A percentile compares a stretch with the other conserved stretches of the same genome.
These are phyloP conservation scores for Botrytis squamosa DNA, from an alignment of 2,329 filamentous ascomycete genomes.

Conservation along the genomic window DNA sequence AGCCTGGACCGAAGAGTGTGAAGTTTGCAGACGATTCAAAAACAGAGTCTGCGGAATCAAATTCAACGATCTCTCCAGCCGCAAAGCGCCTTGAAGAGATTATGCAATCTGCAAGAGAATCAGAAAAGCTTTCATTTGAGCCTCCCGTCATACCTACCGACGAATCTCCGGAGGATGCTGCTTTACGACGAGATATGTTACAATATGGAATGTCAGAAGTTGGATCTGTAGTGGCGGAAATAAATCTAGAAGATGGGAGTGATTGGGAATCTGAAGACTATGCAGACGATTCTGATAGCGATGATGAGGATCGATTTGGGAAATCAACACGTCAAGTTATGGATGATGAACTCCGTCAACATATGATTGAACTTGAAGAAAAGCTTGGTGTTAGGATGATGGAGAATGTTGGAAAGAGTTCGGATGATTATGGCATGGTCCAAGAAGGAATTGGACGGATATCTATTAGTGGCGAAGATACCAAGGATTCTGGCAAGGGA, in stretches of 20 bases:
- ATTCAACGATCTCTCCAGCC: slow-evolving; percentile 33
- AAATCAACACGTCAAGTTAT: slow-evolving; percentile 67
- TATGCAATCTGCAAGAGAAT: slow-evolving; percentile 55
- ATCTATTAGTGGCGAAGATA: slow-evolving; percentile 44
- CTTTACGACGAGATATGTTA: slow-evolving; percentile 82
- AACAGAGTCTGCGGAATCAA: slow-evolving; percentile 33
- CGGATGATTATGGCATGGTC: slow-evolving; percentile 38
- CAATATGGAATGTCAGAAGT: slow-evolving; percentile 86
- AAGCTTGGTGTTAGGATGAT: slow-evolving; percentile 60
- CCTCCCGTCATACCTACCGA: slow-evolving; percentile 64
- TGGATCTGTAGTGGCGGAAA: slow-evolving; percentile 86
- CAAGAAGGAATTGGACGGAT: slow-evolving; percentile 58
- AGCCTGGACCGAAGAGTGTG: slow-evolving; percentile 54
- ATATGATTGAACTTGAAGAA: slow-evolving; percentile 84
- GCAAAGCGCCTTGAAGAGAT: slow-evolving; percentile 51
- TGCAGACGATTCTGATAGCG: slow-evolving; percentile 53
- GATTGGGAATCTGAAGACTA: slow-evolving; percentile 56
- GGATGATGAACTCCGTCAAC: slow-evolving; percentile 67
- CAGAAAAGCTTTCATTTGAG: slow-evolving; percentile 44
- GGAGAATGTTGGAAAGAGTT: slow-evolving; percentile 56
- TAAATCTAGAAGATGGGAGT: slow-evolving; percentile 72
- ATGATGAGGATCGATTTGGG: slow-evolving; percentile 69
- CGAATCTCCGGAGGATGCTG: slow-evolving; percentile 78
- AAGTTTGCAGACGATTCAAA: slow-evolving; percentile 63
- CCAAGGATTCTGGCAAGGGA: slow-evolving; percentile 3